Conservation (phyloP, 2,329 filamentous ascomycete genomes). For the Colletotrichum gigasporum region DNA sequence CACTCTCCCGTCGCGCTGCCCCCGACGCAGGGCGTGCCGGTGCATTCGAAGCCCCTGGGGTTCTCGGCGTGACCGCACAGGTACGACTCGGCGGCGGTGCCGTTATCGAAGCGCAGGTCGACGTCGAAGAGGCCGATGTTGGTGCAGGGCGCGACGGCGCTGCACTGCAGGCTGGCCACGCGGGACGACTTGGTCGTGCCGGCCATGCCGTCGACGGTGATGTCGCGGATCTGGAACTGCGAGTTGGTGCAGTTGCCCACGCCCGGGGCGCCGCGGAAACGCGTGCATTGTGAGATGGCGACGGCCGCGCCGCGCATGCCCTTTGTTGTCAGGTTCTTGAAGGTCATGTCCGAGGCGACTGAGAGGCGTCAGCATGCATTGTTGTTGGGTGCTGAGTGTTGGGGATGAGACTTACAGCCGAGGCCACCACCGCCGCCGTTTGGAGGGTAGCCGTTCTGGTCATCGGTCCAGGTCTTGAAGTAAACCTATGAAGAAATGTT, state of each 20-base stretch:
- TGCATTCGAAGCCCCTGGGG: slow-evolving; percentile 9
- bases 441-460: slow-evolving; percentile 52
- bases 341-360: slow-evolving; percentile 19
- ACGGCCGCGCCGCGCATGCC: slow-evolving; percentile 36
- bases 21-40: not conserved
- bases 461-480: slow-evolving; percentile 60
- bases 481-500: slow-evolving; percentile 57
- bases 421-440: slow-evolving; percentile 60
- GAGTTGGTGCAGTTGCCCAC: slow-evolving; percentile 46
- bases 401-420: slow-evolving; percentile 43
- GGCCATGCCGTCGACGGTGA: slow-evolving; percentile 30
- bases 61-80: slow-evolving; percentile 3
- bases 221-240: slow-evolving; percentile 41
- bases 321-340: slow-evolving; percentile 22
- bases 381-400: not conserved
- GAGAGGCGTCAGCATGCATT: not conserved
- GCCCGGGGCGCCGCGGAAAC: slow-evolving; percentile 38
- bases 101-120: slow-evolving; percentile 6
- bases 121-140: slow-evolving; percentile 14
- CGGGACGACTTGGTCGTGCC: slow-evolving; percentile 19
- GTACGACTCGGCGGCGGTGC: not conserved
- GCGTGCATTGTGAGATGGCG: slow-evolving; percentile 44
- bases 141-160: slow-evolving; percentile 7
- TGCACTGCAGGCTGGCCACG: slow-evolving; percentile 16
- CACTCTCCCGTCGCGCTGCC: slow-evolving; percentile 2